Evolutionary conservation across 768 basidiomycete genomes (phyloP).

Genomic region (Boletus patriciae): DNA sequence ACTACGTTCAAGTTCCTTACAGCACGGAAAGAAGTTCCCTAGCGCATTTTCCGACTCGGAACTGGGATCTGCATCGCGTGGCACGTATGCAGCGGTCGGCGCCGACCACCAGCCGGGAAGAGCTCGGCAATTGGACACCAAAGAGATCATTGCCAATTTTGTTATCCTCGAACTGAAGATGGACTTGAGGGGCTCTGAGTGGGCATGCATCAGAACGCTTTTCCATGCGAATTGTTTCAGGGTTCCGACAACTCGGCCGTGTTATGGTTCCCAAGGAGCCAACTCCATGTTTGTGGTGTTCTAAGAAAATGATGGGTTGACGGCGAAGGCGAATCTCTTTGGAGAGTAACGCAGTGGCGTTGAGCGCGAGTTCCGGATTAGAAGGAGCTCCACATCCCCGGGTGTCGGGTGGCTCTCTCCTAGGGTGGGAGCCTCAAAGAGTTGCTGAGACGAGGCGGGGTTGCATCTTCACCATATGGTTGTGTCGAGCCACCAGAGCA

Average conservation of each 20-base stretch:
- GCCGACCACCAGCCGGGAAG: not conserved
- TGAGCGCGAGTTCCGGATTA: too few species aligned
- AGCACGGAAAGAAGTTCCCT: too few species aligned
- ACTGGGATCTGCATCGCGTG: too few species aligned
- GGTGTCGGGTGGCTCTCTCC: not conserved
- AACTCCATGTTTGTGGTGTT: not conserved
- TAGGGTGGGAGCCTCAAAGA: not conserved
- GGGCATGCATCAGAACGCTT: not conserved
- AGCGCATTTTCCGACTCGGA: too few species aligned
- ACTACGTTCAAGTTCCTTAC: too few species aligned
- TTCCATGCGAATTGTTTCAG: not conserved
- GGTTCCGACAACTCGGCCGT: not conserved
- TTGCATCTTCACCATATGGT: not conserved
- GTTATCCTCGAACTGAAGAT: not conserved
- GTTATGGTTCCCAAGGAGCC: not conserved
- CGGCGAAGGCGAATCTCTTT: not conserved
- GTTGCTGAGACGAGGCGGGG: not conserved
- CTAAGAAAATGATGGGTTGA: not conserved
- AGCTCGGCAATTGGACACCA: too few species aligned
- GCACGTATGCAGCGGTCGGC: too few species aligned
- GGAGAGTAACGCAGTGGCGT: not conserved
- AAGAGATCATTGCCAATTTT: not conserved
- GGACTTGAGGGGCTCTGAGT: not conserved
- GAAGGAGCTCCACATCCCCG: not conserved
- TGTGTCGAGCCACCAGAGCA: too few species aligned